Evolutionary conservation across 2,329 filamentous ascomycete genomes (phyloP).

Genomic region (Diplodia corticola): DNA sequence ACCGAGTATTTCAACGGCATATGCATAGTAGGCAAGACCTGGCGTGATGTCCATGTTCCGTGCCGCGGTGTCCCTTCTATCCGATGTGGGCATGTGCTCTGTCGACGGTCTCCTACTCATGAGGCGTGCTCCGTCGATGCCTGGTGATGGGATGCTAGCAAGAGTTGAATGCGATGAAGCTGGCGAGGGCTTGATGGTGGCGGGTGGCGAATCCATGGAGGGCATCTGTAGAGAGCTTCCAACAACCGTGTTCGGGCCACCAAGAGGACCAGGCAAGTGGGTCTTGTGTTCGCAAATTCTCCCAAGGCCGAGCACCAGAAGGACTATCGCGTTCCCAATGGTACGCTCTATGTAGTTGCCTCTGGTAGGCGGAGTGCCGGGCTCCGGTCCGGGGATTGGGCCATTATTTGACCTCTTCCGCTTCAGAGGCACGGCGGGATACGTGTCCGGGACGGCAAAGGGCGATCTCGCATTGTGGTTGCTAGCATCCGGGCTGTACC

Average conservation of each 20-base stretch:
- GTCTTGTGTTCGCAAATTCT: slow-evolving; percentile 67
- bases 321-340: slow-evolving; percentile 69
- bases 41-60: slow-evolving; percentile 84
- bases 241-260: slow-evolving; percentile 44
- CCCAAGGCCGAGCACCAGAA: slow-evolving; percentile 81
- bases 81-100: not conserved
- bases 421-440: slow-evolving; percentile 35
- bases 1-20: slow-evolving; percentile 82
- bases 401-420: slow-evolving; percentile 38
- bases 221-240: slow-evolving; percentile 18
- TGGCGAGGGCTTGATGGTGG: slow-evolving; percentile 40
- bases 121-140: slow-evolving; percentile 25
- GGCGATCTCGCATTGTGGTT: slow-evolving; percentile 27
- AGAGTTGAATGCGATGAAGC: slow-evolving; percentile 41
- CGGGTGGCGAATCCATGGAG: slow-evolving; percentile 30
- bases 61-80: slow-evolving; percentile 15
- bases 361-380: not conserved
- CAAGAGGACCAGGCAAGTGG: slow-evolving; percentile 58
- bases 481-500: slow-evolving; percentile 33
- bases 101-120: slow-evolving; percentile 42
- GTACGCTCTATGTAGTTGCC: slow-evolving; percentile 24
- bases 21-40: slow-evolving; percentile 84
- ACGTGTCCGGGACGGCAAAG: slow-evolving; percentile 30
- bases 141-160: slow-evolving; percentile 28
- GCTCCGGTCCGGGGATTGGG: not conserved